Evolutionary conservation across 1,139 yeast species (phyloP).

Genomic region (Candida sojae): DNA sequence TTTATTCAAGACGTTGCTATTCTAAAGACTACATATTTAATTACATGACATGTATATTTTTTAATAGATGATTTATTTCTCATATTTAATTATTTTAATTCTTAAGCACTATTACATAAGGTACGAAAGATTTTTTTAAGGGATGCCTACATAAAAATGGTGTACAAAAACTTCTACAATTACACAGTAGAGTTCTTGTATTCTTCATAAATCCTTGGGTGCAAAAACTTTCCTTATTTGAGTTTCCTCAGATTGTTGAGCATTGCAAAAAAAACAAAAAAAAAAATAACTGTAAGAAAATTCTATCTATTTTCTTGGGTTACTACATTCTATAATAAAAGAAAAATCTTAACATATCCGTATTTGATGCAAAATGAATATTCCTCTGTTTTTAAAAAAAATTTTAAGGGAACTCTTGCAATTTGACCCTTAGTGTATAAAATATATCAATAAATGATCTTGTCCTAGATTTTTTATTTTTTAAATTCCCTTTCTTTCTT

Average conservation of each 20-base stretch:
- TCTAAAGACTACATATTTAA: neutral
- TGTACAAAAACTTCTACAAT: neutral
- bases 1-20: neutral
- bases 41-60: neutral
- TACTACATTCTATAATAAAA: no score
- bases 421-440: neutral
- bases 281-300: neutral
- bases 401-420: constrained; percentile 1
- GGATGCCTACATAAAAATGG: neutral
- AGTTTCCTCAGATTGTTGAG: neutral
- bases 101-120: neutral
- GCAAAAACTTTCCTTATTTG: constrained; percentile 4
- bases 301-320: no score
- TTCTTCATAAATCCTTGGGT: constrained; percentile 1
- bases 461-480: neutral
- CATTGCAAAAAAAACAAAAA: constrained; percentile 6
- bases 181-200: neutral
- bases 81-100: neutral
- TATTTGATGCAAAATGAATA: no score
- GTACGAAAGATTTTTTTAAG: neutral
- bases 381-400: no score
- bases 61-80: neutral
- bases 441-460: neutral
- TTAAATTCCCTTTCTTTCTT: neutral
- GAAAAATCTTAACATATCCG: neutral